Percentiles rank a stretch among this genome's conserved stretches.
phyloP scores from a whole-genome alignment of 2,329 filamentous ascomycete genomes.

The Thelonectria olida region DNA sequence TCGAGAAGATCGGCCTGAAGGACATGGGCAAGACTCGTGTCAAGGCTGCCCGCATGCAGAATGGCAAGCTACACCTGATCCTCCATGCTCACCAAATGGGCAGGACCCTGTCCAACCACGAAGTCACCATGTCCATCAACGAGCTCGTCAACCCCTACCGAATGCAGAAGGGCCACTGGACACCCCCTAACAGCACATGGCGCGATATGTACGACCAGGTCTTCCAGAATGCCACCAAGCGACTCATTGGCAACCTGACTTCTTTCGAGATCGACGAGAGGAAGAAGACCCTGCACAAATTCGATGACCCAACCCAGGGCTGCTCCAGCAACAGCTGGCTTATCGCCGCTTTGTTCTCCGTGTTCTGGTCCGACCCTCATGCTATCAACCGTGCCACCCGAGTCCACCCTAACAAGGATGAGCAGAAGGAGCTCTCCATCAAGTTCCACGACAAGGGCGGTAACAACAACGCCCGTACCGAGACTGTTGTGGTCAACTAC shows the following conservation, averaged over 20 bases:
- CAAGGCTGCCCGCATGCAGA: conserved; percentile 53
- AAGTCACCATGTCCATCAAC: conserved; percentile 52
- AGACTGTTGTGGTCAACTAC: conserved; percentile 53
- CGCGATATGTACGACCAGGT: conserved; percentile 50
- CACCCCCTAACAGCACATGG: conserved; percentile 52
- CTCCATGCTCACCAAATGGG: conserved; percentile 47
- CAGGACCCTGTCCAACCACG: conserved; percentile 49
- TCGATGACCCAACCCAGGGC: conserved; percentile 55
- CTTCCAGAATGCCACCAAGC: conserved; percentile 44
- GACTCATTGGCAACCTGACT: conserved; percentile 45
- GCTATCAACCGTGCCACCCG: conserved; percentile 50
- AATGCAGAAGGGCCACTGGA: conserved; percentile 44
- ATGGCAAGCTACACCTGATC: conserved; percentile 55
- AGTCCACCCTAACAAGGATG: conserved; percentile 35
- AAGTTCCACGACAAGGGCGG: conserved; percentile 57
- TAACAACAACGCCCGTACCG: conserved; percentile 49
- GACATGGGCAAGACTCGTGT: conserved; percentile 47
- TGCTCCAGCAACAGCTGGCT: conserved; percentile 54
- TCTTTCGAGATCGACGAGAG: conserved; percentile 39
- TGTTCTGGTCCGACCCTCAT: conserved; percentile 55
- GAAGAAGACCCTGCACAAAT: conserved; percentile 36
- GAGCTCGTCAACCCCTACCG: conserved; percentile 52
- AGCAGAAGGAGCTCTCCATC: conserved; percentile 43
- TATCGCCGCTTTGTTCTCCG: conserved; percentile 55
- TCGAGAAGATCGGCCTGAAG: conserved; percentile 52